Evolutionary conservation across 371 early-diverging fungal species (phyloP).

Genomic region (Lichtheimia ramosa): DNA sequence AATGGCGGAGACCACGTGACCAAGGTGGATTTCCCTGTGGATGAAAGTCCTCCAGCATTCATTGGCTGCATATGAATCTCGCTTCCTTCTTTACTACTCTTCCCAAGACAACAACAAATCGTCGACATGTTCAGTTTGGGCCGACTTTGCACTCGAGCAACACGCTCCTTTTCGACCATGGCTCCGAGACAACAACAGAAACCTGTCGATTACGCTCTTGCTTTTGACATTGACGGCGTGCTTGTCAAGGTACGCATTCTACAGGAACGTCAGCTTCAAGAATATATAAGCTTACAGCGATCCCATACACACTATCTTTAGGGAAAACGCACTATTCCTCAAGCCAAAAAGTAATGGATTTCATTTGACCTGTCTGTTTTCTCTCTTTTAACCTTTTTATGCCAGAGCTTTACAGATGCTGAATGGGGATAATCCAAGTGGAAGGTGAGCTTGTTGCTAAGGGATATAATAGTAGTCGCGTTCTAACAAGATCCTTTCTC

Average conservation of each 20-base stretch:
- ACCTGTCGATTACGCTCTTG: slow-evolving; percentile 57
- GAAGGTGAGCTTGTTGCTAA: slow-evolving; percentile 27
- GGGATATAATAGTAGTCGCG: background rate
- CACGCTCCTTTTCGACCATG: slow-evolving; percentile 1
- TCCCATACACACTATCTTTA: slow-evolving; percentile 6
- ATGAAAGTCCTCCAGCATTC: too few species aligned
- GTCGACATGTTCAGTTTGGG: too few species aligned
- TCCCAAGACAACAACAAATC: too few species aligned
- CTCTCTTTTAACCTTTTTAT: too few species aligned
- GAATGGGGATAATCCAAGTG: slow-evolving; percentile 56
- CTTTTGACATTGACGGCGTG: slow-evolving; percentile 82
- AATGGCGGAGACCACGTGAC: too few species aligned
- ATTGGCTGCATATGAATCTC: too few species aligned
- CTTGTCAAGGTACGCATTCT: slow-evolving; percentile 60
- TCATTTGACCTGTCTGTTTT: too few species aligned
- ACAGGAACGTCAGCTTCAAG: background rate
- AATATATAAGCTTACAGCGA: background rate
- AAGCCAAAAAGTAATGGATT: slow-evolving; percentile 23
- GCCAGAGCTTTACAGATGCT: slow-evolving; percentile 56
- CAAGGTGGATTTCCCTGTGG: too few species aligned
- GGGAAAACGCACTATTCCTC: slow-evolving; percentile 39
- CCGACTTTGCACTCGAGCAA: too few species aligned
- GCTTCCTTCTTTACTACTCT: too few species aligned
- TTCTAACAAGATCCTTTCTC: background rate
- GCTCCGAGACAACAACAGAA: background rate